Base-by-base conservation (phyloP, 2,329 filamentous ascomycete species). In the Fusarium udum region DNA sequence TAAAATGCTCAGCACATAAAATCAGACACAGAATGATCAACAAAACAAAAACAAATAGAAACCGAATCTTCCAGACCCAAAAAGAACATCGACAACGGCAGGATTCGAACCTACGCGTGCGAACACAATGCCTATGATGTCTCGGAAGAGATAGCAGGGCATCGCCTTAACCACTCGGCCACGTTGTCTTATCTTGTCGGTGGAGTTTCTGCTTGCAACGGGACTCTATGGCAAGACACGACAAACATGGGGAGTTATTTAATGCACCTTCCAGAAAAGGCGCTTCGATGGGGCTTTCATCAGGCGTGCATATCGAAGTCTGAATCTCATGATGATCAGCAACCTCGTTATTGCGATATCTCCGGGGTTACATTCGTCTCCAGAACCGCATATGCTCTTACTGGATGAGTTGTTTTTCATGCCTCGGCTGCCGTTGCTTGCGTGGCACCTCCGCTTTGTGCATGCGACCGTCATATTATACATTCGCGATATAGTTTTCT, bases 31-130 rank as follows among this genome's bases (percentile, higher is more conserved):
- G 8, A 7, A 32, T 24, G 11, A 24, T 24, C 48, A 32, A 24
- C 22, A 20, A 32, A 5, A 51, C 22, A 32, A 51, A 24, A 32
- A 51, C 4, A 10, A 14, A 10, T 14, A 3, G 6, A 24, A 9
- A 24, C 4, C 2, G 1, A 14, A 3, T 14, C 22, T 18, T 34
- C 4, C 6, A 20, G 6, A 18, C 18, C 4, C 36, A 40, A 56
- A 59, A 46, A 49, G 28, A 13, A 6, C 12, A 61, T 46, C 64
- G 64, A 67, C 62, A 67, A 67, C 64, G 64, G 64, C 64, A 67
- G 64, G 64, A 67, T 67, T 67, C 62, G 64, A 67, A 67, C 64
- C 64, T 67, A 67, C 64, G 64, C 64, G 64, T 67, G 64, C 64
- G 64, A 67, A 67, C 64, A 67, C 64, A 67, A 67, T 67, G 64